Percentiles rank a stretch among this genome's conserved stretches.
These are phyloP conservation scores for Microbotryum saponariae DNA, from an alignment of 1,284 basidiomycete species.

Conservation along the genomic window DNA sequence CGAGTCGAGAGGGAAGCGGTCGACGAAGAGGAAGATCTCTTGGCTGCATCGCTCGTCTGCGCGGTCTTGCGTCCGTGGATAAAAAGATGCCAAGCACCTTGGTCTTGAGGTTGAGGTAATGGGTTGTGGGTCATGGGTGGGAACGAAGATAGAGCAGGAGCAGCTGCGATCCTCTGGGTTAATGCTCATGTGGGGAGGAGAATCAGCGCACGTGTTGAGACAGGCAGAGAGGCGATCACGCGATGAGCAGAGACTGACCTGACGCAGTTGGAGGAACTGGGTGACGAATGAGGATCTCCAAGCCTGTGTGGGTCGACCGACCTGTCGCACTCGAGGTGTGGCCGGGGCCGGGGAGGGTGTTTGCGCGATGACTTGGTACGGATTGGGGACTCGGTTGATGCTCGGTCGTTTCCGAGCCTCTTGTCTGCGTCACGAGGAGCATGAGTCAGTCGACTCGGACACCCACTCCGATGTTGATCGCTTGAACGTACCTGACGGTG, in stretches of 20 bases:
- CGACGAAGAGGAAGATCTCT: too few species aligned
- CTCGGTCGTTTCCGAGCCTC: conserved; percentile 20
- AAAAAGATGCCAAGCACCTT: conserved; percentile 31
- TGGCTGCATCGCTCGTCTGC: background rate
- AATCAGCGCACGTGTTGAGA: background rate
- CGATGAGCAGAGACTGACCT: conserved; percentile 4
- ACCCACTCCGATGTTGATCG: background rate
- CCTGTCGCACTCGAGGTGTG: background rate
- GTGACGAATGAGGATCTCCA: conserved; percentile 27
- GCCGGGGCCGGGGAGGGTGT: background rate
- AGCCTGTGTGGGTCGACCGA: conserved; percentile 18
- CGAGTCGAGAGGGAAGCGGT: too few species aligned
- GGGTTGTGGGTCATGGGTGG: conserved; percentile 6
- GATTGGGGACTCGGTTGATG: conserved; percentile 26
- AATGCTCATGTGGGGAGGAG: background rate
- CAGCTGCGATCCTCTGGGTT: conserved; percentile 7
- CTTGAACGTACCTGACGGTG: conserved; percentile 38
- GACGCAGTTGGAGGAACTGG: conserved; percentile 17
- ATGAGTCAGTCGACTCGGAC: background rate
- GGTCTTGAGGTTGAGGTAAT: conserved; percentile 25
- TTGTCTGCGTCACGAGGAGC: conserved; percentile 7
- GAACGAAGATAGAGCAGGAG: conserved; percentile 4
- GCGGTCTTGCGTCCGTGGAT: conserved; percentile 28
- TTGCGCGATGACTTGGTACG: conserved; percentile 9
- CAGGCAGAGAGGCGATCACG: background rate